Percentiles rank a stretch among this genome's conserved stretches.
These are phyloP conservation scores for Russula virescens DNA, from an alignment of 768 basidiomycete genomes.

Conservation along the genomic window DNA sequence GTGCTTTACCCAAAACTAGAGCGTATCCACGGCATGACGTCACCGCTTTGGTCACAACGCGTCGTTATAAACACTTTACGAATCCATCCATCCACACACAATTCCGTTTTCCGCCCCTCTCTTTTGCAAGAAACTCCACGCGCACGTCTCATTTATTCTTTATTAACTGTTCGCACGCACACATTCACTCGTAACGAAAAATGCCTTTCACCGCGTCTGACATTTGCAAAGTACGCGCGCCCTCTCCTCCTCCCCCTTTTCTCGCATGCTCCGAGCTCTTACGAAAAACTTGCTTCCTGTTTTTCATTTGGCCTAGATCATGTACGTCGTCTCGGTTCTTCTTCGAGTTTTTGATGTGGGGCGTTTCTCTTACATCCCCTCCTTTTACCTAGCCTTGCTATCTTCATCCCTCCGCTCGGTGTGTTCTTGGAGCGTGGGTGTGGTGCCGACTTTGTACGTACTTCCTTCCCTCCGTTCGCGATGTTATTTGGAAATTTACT, in stretches of 20 bases:
- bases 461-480: not conserved
- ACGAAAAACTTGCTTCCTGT: not conserved
- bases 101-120: too few species aligned
- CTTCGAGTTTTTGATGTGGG: not conserved
- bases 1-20: too few species aligned
- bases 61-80: too few species aligned
- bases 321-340: conserved; percentile 30
- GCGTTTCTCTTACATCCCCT: not conserved
- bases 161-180: too few species aligned
- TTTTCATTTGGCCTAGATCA: conserved; percentile 34
- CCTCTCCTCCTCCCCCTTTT: not conserved
- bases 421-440: conserved; percentile 90
- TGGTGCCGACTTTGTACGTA: conserved; percentile 62
- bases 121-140: too few species aligned
- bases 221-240: conserved; percentile 61
- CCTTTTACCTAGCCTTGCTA: conserved; percentile 45
- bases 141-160: too few species aligned
- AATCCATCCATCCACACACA: too few species aligned
- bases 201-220: conserved; percentile 74
- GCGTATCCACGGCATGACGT: too few species aligned
- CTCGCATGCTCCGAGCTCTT: not conserved
- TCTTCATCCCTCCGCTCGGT: conserved; percentile 76
- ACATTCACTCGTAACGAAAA: too few species aligned
- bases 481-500: not conserved
- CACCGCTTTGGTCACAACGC: not conserved